These are phyloP conservation scores for Monosporascus sp. DNA, from an alignment of 2,329 filamentous ascomycete species.

Conservation along the genomic window DNA sequence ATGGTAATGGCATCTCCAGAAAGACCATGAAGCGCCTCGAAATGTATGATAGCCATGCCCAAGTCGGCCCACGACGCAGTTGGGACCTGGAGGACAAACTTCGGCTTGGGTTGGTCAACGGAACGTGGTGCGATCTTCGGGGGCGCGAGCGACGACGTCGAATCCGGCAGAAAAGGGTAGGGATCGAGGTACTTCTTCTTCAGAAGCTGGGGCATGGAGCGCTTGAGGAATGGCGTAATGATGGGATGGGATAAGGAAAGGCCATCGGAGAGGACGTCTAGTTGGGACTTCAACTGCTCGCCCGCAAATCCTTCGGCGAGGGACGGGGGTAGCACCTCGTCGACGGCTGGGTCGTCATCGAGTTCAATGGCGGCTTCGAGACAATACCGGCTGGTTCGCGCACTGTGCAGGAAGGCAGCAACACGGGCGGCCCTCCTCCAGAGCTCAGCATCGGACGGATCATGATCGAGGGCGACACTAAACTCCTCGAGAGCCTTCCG, in stretches of 20 bases:
- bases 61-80: constrained; percentile 38
- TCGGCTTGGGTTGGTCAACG: constrained; percentile 3
- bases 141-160: constrained; percentile 28
- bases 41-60: constrained; percentile 35
- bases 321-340: constrained; percentile 57
- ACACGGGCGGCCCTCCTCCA: constrained; percentile 58
- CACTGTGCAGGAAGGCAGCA: constrained; percentile 52
- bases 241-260: constrained; percentile 55
- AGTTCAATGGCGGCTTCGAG: constrained; percentile 62
- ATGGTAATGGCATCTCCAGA: constrained; percentile 31
- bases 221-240: constrained; percentile 52
- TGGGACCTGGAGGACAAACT: constrained; percentile 24
- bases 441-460: constrained; percentile 62
- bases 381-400: constrained; percentile 55
- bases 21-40: constrained; percentile 28
- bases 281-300: constrained; percentile 52
- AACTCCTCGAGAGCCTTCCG: constrained; percentile 51
- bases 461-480: constrained; percentile 54
- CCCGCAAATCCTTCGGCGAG: constrained; percentile 60
- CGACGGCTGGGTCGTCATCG: constrained; percentile 59
- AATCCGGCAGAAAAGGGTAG: constrained; percentile 56
- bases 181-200: constrained; percentile 54
- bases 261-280: constrained; percentile 49
- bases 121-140: constrained; percentile 12
- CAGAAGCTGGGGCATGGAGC: constrained; percentile 45